These are phyloP conservation scores for Fusarium verrucosum DNA, from an alignment of 2,329 filamentous ascomycete genomes.

Conservation along the genomic window DNA sequence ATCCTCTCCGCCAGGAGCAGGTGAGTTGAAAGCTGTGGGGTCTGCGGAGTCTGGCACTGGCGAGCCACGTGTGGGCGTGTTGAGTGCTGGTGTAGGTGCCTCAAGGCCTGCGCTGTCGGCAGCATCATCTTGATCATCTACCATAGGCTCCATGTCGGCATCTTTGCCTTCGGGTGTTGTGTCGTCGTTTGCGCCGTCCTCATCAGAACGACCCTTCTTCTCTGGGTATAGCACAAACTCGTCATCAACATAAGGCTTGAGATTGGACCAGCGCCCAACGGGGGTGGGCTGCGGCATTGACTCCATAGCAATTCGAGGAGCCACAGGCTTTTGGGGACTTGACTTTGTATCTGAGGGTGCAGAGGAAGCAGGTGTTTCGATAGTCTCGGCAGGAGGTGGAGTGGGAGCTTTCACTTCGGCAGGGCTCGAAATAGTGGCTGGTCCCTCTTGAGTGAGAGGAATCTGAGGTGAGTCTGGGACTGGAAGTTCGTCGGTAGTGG, in stretches of 20 bases:
- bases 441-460: constrained; percentile 22
- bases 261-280: constrained; percentile 50
- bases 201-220: constrained; percentile 47
- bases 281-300: constrained; percentile 46
- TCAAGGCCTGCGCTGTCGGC: constrained; percentile 46
- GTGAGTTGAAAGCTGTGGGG: constrained; percentile 51
- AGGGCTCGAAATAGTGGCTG: constrained; percentile 24
- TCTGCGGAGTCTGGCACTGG: constrained; percentile 52
- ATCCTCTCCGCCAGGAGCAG: constrained; percentile 51
- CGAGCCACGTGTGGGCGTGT: constrained; percentile 53
- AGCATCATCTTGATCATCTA: constrained; percentile 48
- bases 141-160: constrained; percentile 46
- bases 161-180: constrained; percentile 48
- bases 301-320: constrained; percentile 18
- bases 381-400: constrained; percentile 29
- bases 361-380: constrained; percentile 31
- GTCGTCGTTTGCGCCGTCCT: constrained; percentile 47
- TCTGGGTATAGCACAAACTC: constrained; percentile 54
- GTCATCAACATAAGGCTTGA: constrained; percentile 54
- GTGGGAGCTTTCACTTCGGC: constrained; percentile 31
- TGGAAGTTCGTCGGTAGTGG: constrained; percentile 1
- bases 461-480: constrained; percentile 22
- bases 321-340: constrained; percentile 34
- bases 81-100: constrained; percentile 50
- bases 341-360: constrained; percentile 34